Evolutionary conservation across 2,329 filamentous ascomycete species (phyloP).

Genomic region (Albifimbria verrucaria): DNA sequence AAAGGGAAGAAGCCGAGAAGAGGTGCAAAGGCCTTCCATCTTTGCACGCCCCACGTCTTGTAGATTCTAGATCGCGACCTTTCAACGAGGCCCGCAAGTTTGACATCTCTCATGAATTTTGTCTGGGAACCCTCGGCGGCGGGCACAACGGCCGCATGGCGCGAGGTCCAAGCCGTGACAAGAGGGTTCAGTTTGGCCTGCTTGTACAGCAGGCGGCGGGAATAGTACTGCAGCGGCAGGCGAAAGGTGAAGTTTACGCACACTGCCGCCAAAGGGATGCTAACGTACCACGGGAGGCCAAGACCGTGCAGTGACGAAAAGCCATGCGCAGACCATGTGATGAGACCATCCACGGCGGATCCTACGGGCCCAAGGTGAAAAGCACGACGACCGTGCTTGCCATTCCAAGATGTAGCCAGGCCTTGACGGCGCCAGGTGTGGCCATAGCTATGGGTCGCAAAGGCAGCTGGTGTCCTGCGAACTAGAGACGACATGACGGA

Average conservation of each 20-base stretch:
- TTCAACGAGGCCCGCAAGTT: constrained; percentile 20
- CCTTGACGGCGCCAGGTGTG: background rate
- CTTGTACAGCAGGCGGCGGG: constrained; percentile 23
- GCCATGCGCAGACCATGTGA: constrained; percentile 38
- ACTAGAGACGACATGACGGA: background rate
- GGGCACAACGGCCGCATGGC: constrained; percentile 15
- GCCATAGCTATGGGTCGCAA: constrained; percentile 4
- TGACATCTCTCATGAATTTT: constrained; percentile 17
- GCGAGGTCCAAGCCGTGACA: constrained; percentile 26
- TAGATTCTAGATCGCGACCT: constrained; percentile 30
- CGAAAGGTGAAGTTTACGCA: constrained; percentile 41
- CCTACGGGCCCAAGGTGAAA: constrained; percentile 28
- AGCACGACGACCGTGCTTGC: constrained; percentile 15
- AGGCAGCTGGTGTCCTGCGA: constrained; percentile 7
- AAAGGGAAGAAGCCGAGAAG: constrained; percentile 46
- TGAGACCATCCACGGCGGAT: constrained; percentile 22
- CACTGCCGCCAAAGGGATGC: constrained; percentile 50
- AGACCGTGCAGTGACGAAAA: constrained; percentile 42
- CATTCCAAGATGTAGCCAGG: constrained; percentile 3
- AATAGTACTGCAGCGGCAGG: constrained; percentile 44
- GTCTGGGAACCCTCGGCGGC: constrained; percentile 6
- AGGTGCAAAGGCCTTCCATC: constrained; percentile 41
- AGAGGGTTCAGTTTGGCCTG: constrained; percentile 27
- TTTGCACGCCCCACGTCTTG: constrained; percentile 39
- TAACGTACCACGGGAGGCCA: constrained; percentile 50